Base-by-base conservation (phyloP, 116 monocot genomes). In the Dioscorea cayenensis region DNA sequence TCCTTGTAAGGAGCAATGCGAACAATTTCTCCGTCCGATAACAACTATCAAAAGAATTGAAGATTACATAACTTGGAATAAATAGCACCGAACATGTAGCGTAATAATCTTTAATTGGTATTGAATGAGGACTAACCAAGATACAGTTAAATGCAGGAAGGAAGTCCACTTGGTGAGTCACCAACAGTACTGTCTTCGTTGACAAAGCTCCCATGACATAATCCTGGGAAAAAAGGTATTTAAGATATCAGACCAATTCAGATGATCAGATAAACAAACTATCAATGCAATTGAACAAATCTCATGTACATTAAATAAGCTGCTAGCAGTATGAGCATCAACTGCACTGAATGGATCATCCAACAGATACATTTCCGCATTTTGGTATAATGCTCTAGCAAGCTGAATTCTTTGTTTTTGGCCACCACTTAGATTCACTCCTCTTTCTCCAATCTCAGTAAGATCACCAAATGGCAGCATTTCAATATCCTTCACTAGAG, bases 331-430 rank as follows among this genome's bases (percentile, higher is more conserved):
- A 65, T 90, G 94, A 22, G 94, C 94, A 76, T 94, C 94, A 49
- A 94, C 94, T 36, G 94, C 94, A 74, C 94, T 94, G 72, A 94
- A 94, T 76, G 94, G 94, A 78, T 94, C 94, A 78, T 94, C 94
- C 36, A 94, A 69, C 13, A 94, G 87, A 75, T 94, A 94, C 18
- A 90, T 84, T 71, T 94, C 94, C 22, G 94, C 90, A 80, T 94
- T 77, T 75, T 83, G 86, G 68, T 94, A 94, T 58, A 94, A 73
- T 72, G 94, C 94, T 63, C 94, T 87, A 60, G 94, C 94, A 21
- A 94, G 94, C 73, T 94, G 94, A 77, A 94, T 59, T 51, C 94
- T 85, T 65, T 94, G 94, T 74, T 94, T 94, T 85, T 94, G 94
- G 21, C 94, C 94, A 19, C 94, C 94, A 75, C 94, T 94, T 21